phyloP scores from a whole-genome alignment of 208 protist species.

The Crithidia expoeki region DNA sequence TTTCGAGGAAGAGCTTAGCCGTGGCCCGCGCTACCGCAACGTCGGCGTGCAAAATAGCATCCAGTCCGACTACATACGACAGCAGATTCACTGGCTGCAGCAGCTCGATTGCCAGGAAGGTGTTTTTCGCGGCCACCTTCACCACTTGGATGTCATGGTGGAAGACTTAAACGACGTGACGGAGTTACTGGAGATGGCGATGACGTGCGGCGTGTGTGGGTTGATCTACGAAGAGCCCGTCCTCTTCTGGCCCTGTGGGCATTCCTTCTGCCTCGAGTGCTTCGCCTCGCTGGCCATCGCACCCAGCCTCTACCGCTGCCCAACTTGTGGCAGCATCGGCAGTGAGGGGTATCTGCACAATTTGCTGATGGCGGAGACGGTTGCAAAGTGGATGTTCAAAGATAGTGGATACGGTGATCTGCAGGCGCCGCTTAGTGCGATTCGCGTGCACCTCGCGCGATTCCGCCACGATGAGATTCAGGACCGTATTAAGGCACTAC shows the following conservation, averaged over 20 bases:
- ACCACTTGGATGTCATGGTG: slow-evolving; percentile 70
- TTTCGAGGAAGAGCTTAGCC: slow-evolving; percentile 81
- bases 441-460: slow-evolving; percentile 80
- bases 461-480: slow-evolving; percentile 65
- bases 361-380: slow-evolving; percentile 74
- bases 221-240: slow-evolving; percentile 86
- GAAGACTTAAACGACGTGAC: slow-evolving; percentile 87
- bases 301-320: slow-evolving; percentile 83
- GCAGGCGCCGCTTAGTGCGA: slow-evolving; percentile 69
- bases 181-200: slow-evolving; percentile 70
- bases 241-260: slow-evolving; percentile 87
- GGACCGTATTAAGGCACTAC: slow-evolving; percentile 45
- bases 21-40: slow-evolving; percentile 80
- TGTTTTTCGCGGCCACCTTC: slow-evolving; percentile 64
- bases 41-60: slow-evolving; percentile 87
- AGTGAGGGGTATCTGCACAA: slow-evolving; percentile 90
- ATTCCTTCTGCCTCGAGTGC: slow-evolving; percentile 81
- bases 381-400: slow-evolving; percentile 93
- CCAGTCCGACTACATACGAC: slow-evolving; percentile 71
- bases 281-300: slow-evolving; percentile 85
- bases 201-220: slow-evolving; percentile 80
- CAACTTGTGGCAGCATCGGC: slow-evolving; percentile 83
- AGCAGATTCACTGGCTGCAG: slow-evolving; percentile 82
- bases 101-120: slow-evolving; percentile 59
- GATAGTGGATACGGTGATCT: slow-evolving; percentile 81